Base-by-base conservation (phyloP, 129 eudicot species). In the Ambrosia artemisiifolia region DNA sequence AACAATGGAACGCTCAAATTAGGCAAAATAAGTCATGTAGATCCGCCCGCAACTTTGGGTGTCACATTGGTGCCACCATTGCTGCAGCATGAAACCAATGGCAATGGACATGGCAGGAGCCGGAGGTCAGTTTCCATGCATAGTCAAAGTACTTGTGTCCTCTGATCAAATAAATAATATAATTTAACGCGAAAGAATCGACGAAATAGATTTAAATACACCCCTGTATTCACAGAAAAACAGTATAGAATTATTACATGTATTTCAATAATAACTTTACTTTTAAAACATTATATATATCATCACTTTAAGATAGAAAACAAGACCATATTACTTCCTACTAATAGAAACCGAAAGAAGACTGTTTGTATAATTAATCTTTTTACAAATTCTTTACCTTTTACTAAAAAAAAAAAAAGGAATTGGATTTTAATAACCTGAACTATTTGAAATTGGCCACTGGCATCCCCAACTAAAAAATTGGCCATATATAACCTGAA, bases 141-240 rank as follows among this genome's bases (percentile, higher is more conserved):
- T 53, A 19, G 49, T 34, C 66, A 56, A 36, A 55, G 53, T 19
- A 56, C 43, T 14, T 2, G n/a, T 5, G 30, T 54, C 75, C 42
- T 42, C 24, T 53, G 33, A 24, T 42, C 66, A 40, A 7, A 19
- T 36, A 53, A 18, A 55, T 13, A 54, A 38, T 54, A 40, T 34
- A 70, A 70, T 19, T 55, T 5, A 56, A 13, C 46, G 12, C 47
- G 63, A 68, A 30, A 57, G 34, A 47, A 18, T 34, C 3, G 69
- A 69, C n/a, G 75, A 30, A 2, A 59, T 44, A 2, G 73, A 54
- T n/a, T 55, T 67, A 42, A 51, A 60, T 56, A 67, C 11, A 36
- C 62, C 18, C 76, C 74, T 67, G 80, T 32, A 59, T 56, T 56
- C 61, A 67, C 55, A 75, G 17, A 34, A 10, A 69, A n/a, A 49